Evolutionary conservation across 495 filamentous ascomycete species (phyloP).

Genomic region (Parachaetomium inaequale): DNA sequence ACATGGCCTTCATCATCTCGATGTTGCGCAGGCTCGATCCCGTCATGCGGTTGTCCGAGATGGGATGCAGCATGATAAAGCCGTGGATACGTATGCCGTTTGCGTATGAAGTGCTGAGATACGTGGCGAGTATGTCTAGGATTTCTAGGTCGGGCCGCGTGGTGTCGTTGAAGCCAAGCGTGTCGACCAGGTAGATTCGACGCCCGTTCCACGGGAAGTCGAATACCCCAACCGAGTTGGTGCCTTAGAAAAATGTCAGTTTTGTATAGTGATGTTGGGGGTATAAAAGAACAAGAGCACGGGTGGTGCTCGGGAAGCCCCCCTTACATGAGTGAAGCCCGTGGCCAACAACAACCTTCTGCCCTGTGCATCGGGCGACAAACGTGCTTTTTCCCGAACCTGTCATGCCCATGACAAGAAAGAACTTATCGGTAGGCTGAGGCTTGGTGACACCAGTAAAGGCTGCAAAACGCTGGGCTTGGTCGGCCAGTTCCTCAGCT

Average conservation of each 20-base stretch:
- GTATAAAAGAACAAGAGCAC: too few relatives aligned
- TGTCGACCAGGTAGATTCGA: constrained; percentile 27
- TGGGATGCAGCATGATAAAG: constrained; percentile 21
- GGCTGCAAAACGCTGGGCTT: too few relatives aligned
- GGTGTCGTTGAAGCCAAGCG: constrained; percentile 39
- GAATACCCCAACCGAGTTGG: not conserved
- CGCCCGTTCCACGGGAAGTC: not conserved
- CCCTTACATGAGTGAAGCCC: not conserved
- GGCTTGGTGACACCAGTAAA: too few relatives aligned
- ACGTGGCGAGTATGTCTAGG: constrained; percentile 24
- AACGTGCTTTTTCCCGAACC: constrained; percentile 41
- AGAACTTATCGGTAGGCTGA: too few relatives aligned
- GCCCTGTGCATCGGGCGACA: constrained; percentile 20
- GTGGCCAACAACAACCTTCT: not conserved
- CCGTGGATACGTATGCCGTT: constrained; percentile 14
- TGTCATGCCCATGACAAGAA: constrained; percentile 39
- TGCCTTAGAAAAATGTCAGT: not conserved
- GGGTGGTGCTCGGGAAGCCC: too few relatives aligned
- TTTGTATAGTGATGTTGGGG: not conserved
- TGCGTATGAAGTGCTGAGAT: constrained; percentile 20
- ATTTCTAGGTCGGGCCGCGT: constrained; percentile 29
- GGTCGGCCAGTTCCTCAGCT: too few relatives aligned
- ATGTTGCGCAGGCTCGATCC: constrained; percentile 22
- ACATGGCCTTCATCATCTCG: constrained; percentile 34
- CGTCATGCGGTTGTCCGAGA: constrained; percentile 39